Conservation (phyloP, 352 stramenopile species). For the Phytophthora sansomeana region DNA sequence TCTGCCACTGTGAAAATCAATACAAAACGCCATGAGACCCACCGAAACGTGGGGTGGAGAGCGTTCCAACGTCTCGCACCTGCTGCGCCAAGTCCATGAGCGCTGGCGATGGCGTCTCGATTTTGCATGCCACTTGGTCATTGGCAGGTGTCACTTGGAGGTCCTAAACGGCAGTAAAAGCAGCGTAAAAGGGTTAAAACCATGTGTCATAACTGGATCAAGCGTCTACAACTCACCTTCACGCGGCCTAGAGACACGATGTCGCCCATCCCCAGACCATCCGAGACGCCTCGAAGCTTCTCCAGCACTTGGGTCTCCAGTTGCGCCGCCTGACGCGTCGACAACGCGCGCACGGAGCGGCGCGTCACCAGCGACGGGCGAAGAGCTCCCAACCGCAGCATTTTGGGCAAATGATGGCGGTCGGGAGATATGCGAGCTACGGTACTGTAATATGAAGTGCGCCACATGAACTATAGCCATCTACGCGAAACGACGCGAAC, state of each 20-base stretch:
- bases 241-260: constrained; percentile 81
- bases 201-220: constrained; percentile 10
- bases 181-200: neutral
- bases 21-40: neutral
- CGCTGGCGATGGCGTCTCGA: constrained; percentile 73
- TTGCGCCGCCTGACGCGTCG: constrained; percentile 67
- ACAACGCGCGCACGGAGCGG: constrained; percentile 54
- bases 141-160: constrained; percentile 52
- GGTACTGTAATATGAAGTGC: constrained; percentile 5
- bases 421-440: constrained; percentile 1
- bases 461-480: neutral
- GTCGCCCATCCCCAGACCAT: constrained; percentile 77
- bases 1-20: constrained; percentile 63
- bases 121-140: constrained; percentile 72
- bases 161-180: constrained; percentile 45
- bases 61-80: constrained; percentile 30
- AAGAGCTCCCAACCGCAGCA: constrained; percentile 31
- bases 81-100: constrained; percentile 75
- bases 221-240: constrained; percentile 54
- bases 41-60: neutral
- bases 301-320: constrained; percentile 84
- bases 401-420: constrained; percentile 19
- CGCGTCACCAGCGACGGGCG: constrained; percentile 17
- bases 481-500: constrained; percentile 6
- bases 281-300: constrained; percentile 67